Evolutionary conservation across 805 yeast genomes (phyloP).

Genomic region (Saccharomycopsis sp.): DNA sequence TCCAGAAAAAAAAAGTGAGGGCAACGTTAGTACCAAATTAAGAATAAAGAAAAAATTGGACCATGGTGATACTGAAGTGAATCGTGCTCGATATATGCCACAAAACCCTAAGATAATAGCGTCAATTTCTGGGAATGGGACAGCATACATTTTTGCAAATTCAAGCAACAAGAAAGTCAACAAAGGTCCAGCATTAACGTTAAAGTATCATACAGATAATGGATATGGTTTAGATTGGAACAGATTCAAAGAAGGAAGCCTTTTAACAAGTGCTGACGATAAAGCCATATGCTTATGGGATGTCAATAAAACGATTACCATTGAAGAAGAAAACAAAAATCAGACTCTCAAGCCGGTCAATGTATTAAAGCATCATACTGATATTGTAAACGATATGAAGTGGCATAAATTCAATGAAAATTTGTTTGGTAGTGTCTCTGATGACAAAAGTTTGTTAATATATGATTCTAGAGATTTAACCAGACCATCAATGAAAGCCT

Average conservation of each 20-base stretch:
- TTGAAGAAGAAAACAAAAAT: constrained; percentile 4
- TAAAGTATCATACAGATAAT: constrained; percentile 52
- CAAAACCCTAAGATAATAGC: constrained; percentile 49
- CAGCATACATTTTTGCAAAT: constrained; percentile 47
- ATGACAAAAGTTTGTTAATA: constrained; percentile 50
- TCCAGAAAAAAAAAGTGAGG: constrained; percentile 19
- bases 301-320: constrained; percentile 22
- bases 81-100: constrained; percentile 67
- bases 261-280: constrained; percentile 65
- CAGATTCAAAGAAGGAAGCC: constrained; percentile 37
- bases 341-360: constrained; percentile 24
- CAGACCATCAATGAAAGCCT: constrained; percentile 25
- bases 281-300: constrained; percentile 58
- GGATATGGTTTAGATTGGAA: constrained; percentile 77
- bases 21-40: constrained; percentile 44
- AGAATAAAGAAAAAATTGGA: constrained; percentile 54
- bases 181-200: constrained; percentile 27
- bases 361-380: constrained; percentile 37
- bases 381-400: constrained; percentile 68
- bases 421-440: constrained; percentile 67
- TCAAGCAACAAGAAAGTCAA: constrained; percentile 25
- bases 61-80: constrained; percentile 54
- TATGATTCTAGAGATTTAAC: constrained; percentile 43
- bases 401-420: constrained; percentile 53
- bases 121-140: constrained; percentile 64